These are phyloP conservation scores for Chamaecrista fasciculata DNA, from an alignment of 306 rosid genomes.

Conservation along the genomic window DNA sequence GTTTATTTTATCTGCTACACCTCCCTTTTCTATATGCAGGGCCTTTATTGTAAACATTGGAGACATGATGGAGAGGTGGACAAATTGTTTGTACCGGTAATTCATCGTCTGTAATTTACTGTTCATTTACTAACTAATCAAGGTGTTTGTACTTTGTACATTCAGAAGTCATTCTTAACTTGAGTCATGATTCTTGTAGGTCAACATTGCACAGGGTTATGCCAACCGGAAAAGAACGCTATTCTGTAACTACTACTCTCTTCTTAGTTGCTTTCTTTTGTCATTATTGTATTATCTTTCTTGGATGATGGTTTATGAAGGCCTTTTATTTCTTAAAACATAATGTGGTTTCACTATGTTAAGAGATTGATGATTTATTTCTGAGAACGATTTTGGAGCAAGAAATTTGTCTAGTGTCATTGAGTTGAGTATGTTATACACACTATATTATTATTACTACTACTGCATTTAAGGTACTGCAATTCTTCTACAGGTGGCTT, in stretches of 20 bases:
- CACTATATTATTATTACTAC: too few relatives aligned
- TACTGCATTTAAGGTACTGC: not conserved
- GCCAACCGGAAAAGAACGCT: conserved; percentile 76
- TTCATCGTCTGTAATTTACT: too few relatives aligned
- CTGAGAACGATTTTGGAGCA: too few relatives aligned
- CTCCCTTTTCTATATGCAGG: conserved; percentile 44
- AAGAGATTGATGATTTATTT: too few relatives aligned
- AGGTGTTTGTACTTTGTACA: not conserved
- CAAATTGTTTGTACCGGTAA: conserved; percentile 82
- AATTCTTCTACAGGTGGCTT: conserved; percentile 62
- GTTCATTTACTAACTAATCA: not conserved
- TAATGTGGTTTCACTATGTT: not conserved
- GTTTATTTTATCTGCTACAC: conserved; percentile 5
- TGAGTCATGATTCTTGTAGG: conserved; percentile 40
- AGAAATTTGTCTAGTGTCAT: too few relatives aligned
- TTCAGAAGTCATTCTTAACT: conserved; percentile 21
- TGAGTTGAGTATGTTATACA: too few relatives aligned
- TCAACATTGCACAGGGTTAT: conserved; percentile 87
- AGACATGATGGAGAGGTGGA: conserved; percentile 97
- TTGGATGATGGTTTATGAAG: conserved; percentile 10
- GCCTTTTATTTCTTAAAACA: not conserved
- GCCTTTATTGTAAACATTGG: conserved; percentile 85
- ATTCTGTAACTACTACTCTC: conserved; percentile 57
- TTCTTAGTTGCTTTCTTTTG: conserved; percentile 1
- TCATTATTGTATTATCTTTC: conserved; percentile 3